These are phyloP conservation scores for Suhomyces wounanorum DNA, from an alignment of 1,139 yeast genomes.

Conservation along the genomic window DNA sequence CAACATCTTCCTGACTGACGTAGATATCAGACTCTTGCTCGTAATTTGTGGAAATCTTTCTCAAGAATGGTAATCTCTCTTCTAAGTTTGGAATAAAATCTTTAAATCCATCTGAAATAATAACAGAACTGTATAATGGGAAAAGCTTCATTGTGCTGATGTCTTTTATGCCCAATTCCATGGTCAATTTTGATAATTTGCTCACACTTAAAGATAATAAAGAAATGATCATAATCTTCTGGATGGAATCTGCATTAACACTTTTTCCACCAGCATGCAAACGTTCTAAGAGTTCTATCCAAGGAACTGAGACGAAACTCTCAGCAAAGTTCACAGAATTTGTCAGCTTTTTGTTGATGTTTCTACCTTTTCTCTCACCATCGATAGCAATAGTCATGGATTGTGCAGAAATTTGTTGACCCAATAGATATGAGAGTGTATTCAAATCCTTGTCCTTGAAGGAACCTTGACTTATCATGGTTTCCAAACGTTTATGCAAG, in stretches of 20 bases:
- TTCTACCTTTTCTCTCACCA: slow-evolving; percentile 14
- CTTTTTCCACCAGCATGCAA: slow-evolving; percentile 60
- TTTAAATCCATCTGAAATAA: slow-evolving; percentile 46
- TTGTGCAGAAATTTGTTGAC: slow-evolving; percentile 27
- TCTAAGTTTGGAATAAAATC: slow-evolving; percentile 52
- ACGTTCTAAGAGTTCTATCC: slow-evolving; percentile 62
- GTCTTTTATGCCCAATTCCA: slow-evolving; percentile 47
- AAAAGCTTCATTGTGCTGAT: slow-evolving; percentile 42
- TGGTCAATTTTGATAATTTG: slow-evolving; percentile 42
- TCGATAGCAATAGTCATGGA: slow-evolving; percentile 10
- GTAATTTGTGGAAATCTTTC: slow-evolving; percentile 16
- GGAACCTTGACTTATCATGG: slow-evolving; percentile 44
- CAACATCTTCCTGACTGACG: slow-evolving; percentile 41
- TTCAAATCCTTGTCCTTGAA: slow-evolving; percentile 47
- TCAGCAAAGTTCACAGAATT: slow-evolving; percentile 48
- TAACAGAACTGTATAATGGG: slow-evolving; percentile 57
- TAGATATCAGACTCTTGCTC: slow-evolving; percentile 18
- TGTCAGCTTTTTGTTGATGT: slow-evolving; percentile 21
- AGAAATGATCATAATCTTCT: slow-evolving; percentile 54
- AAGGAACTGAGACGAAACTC: slow-evolving; percentile 50
- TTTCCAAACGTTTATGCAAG: slow-evolving; percentile 48
- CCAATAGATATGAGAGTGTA: slow-evolving; percentile 45
- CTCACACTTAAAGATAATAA: slow-evolving; percentile 51
- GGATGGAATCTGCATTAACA: slow-evolving; percentile 45
- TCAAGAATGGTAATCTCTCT: slow-evolving; percentile 47